Base-by-base conservation (phyloP, 2,329 filamentous ascomycete genomes). In the Claviceps monticola region DNA sequence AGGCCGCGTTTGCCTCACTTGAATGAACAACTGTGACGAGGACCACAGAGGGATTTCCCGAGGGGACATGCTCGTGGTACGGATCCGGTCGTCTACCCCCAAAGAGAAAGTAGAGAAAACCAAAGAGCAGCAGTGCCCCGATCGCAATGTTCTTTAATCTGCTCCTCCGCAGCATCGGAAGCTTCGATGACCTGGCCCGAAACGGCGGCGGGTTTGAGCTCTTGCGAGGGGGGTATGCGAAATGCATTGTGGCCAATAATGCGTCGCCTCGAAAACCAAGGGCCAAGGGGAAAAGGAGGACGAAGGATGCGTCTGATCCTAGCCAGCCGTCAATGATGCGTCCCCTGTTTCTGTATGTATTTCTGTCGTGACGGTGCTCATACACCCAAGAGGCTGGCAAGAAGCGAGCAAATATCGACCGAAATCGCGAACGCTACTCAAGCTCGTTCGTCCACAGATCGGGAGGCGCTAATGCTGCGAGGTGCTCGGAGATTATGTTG, bases 161-260 rank as follows among this genome's bases (percentile, higher is more conserved):
- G 61, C 76, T 80, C 58, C 80, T 76, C 56, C 85, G 79, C 56
- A 80, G 62, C 54, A 72, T 61, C 47, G 79, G 64, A 19, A 71
- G 66, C 58, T 74, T 70, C 62, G 80, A 71, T 57, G 77, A 74
- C 61, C 81, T 76, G 47, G 78, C 74, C 57, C 76, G 75, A 69
- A 87, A 91, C 34, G 84, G 82, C 58, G 82, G 80, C 58, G 85
- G 80, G 63, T 84, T 82, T 58, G 86, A 91, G 63, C 79, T 82
- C 71, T 91, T 95, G 67, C 89, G 84, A 62, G 88, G 80, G 51
- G 89, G 89, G 61, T 94, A 83, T 57, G 90, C 88, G 74, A 91
- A 89, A 68, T 95, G 90, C 88, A 95, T 93, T 59, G 61, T 73
- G 62, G 55, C 57, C 49, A 19, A 43, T 44, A 43, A 21, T 43